Evolutionary conservation across 2,329 filamentous ascomycete species (phyloP).

Genomic region (Cordyceps sp.): DNA sequence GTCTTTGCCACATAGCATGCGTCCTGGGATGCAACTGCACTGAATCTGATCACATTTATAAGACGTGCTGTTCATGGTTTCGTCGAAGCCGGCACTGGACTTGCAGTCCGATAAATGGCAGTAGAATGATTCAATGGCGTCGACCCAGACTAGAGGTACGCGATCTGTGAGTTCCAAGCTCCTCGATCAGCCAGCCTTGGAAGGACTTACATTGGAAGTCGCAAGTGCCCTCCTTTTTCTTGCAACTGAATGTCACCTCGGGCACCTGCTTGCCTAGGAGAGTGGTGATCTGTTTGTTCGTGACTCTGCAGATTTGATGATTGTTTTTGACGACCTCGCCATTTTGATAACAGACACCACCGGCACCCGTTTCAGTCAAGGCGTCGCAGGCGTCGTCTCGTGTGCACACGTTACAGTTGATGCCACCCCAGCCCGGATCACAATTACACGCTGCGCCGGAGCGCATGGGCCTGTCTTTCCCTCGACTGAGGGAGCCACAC

Average conservation of each 20-base stretch:
- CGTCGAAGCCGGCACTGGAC: conserved; percentile 51
- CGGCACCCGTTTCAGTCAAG: conserved; percentile 67
- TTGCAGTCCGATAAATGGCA: conserved; percentile 73
- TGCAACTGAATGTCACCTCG: conserved; percentile 88
- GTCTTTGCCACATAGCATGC: conserved; percentile 85
- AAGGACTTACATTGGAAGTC: conserved; percentile 77
- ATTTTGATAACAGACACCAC: conserved; percentile 81
- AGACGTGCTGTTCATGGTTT: conserved; percentile 59
- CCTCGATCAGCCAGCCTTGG: conserved; percentile 3
- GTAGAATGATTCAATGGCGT: conserved; percentile 87
- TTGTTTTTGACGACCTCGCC: conserved; percentile 87
- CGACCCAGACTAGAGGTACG: conserved; percentile 66
- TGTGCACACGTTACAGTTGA: conserved; percentile 96
- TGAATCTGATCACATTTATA: conserved; percentile 76
- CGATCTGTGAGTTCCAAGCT: not conserved
- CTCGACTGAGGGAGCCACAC: conserved; percentile 75
- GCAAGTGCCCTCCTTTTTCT: conserved; percentile 56
- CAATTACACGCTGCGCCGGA: conserved; percentile 61
- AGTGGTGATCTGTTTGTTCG: conserved; percentile 82
- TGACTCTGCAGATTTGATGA: conserved; percentile 95
- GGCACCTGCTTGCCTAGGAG: conserved; percentile 73
- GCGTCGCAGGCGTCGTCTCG: conserved; percentile 71
- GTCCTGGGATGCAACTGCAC: conserved; percentile 76
- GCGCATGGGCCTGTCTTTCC: conserved; percentile 61
- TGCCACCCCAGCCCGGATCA: conserved; percentile 84